Conservation (phyloP, 1,139 yeast species). For the Eremothecium coryli region DNA sequence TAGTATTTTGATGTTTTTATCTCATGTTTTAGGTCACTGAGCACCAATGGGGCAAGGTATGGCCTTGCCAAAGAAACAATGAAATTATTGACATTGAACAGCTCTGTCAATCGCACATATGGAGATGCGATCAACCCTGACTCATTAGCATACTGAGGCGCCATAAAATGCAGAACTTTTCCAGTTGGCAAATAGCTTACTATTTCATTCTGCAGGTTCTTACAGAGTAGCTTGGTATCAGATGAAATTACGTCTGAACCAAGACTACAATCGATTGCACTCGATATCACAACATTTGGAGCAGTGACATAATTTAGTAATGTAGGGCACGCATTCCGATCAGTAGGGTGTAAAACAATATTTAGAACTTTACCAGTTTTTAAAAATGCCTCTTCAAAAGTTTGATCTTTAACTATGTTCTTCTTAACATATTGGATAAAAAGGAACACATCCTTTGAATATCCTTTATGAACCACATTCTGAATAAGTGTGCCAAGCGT, state of each 20-base stretch:
- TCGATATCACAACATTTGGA: conserved; percentile 86
- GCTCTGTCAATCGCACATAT: conserved; percentile 78
- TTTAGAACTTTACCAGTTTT: conserved; percentile 77
- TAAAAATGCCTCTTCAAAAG: conserved; percentile 89
- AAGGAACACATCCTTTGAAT: conserved; percentile 73
- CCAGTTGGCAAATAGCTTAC: conserved; percentile 33
- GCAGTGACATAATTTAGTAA: conserved; percentile 84
- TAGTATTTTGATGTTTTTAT: conserved; percentile 33
- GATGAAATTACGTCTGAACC: conserved; percentile 58
- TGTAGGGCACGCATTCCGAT: conserved; percentile 53
- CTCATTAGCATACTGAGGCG: conserved; percentile 39
- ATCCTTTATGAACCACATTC: conserved; percentile 61
- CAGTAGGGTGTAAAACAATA: conserved; percentile 83
- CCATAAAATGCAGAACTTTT: conserved; percentile 29
- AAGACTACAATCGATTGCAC: conserved; percentile 53
- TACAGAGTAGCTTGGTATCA: conserved; percentile 56
- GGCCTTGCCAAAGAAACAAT: conserved; percentile 87
- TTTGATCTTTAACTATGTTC: conserved; percentile 64
- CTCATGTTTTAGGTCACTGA: conserved; percentile 68
- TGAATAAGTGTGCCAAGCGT: conserved; percentile 59
- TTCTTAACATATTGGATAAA: conserved; percentile 71
- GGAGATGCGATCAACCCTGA: conserved; percentile 47
- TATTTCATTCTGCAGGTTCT: conserved; percentile 53
- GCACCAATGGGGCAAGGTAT: conserved; percentile 78
- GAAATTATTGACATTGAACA: conserved; percentile 89